Evolutionary conservation across 2,329 filamentous ascomycete species (phyloP).

Genomic region (Aphanocladium album): DNA sequence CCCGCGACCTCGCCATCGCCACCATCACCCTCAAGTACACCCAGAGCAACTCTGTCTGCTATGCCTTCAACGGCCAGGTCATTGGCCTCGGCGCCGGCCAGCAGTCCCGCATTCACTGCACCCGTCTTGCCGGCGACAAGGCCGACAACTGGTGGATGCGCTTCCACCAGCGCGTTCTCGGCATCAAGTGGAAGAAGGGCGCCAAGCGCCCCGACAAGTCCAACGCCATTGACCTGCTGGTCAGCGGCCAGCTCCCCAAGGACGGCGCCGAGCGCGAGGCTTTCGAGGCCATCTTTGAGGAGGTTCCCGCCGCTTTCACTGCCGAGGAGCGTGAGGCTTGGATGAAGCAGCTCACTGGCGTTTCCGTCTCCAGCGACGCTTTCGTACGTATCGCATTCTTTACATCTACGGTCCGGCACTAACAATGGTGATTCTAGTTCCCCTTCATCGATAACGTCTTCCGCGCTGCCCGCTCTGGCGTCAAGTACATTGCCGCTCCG

Average conservation of each 20-base stretch:
- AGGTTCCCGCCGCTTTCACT: slow-evolving; percentile 78
- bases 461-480: slow-evolving; percentile 80
- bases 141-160: slow-evolving; percentile 99
- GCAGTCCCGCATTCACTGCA: slow-evolving; percentile 98
- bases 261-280: slow-evolving; percentile 76
- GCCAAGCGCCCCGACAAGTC: slow-evolving; percentile 96
- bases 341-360: slow-evolving; percentile 74
- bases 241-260: slow-evolving; percentile 82
- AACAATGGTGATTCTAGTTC: slow-evolving; percentile 54
- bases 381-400: slow-evolving; percentile 60
- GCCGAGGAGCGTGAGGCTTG: slow-evolving; percentile 79
- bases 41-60: slow-evolving; percentile 98
- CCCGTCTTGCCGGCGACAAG: slow-evolving; percentile 93
- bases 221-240: slow-evolving; percentile 94
- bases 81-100: slow-evolving; percentile 93
- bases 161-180: slow-evolving; percentile 84
- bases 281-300: slow-evolving; percentile 87
- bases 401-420: slow-evolving; percentile 14
- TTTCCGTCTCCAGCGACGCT: slow-evolving; percentile 88
- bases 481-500: slow-evolving; percentile 93
- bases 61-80: slow-evolving; percentile 88
- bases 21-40: slow-evolving; percentile 99
- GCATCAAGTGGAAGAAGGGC: slow-evolving; percentile 95
- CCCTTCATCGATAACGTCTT: slow-evolving; percentile 98
- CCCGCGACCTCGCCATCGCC: slow-evolving; percentile 86